Percentiles rank a stretch among this genome's conserved stretches.
Conservation (phyloP, 176 grass and related monocot genomes). For the Bothriochloa decipiens region DNA sequence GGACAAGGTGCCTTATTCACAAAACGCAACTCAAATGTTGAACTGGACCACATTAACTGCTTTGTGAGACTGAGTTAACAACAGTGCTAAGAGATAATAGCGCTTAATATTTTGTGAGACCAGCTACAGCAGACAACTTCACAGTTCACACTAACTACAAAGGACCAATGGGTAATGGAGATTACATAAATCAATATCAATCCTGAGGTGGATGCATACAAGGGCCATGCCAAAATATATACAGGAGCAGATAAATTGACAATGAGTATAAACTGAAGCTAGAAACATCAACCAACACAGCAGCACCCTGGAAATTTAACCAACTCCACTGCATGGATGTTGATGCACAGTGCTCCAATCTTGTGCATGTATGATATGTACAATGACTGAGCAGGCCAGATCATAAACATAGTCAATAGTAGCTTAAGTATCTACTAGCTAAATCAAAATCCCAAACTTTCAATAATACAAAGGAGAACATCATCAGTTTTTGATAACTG, state of each 20-base stretch:
- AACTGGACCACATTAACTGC: constrained; percentile 21
- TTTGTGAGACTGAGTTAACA: background rate
- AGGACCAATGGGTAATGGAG: background rate
- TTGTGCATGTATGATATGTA: background rate
- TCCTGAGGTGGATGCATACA: constrained; percentile 16
- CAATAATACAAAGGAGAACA: background rate
- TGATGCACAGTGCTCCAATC: background rate
- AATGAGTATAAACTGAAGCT: background rate
- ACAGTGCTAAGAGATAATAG: background rate
- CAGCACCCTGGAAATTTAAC: constrained; percentile 17
- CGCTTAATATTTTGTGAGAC: background rate
- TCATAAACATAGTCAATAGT: constrained; percentile 8
- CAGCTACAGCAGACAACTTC: background rate
- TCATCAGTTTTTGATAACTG: background rate
- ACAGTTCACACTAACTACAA: background rate
- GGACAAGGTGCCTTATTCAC: background rate
- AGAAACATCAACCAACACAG: constrained; percentile 1
- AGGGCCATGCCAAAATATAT: background rate
- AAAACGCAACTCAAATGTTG: constrained; percentile 18
- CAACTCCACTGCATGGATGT: background rate
- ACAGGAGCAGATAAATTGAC: background rate
- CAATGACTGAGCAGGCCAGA: background rate
- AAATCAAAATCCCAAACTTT: too few species aligned
- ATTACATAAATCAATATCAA: constrained; percentile 4
- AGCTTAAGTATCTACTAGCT: background rate